phyloP scores from a whole-genome alignment of 805 yeast genomes.

The Hanseniaspora thailandica region DNA sequence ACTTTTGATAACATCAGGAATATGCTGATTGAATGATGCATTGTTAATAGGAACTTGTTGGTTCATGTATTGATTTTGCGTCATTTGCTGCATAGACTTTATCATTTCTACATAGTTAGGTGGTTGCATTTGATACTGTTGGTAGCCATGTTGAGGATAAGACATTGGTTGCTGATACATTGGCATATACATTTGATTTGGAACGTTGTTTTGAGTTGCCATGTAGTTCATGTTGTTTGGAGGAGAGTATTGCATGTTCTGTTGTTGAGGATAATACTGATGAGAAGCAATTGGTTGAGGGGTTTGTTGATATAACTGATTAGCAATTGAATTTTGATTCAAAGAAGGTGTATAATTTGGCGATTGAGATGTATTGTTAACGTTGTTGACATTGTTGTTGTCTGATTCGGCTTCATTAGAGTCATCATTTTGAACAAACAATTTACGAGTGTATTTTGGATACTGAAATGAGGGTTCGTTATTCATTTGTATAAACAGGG shows the following conservation, averaged over 20 bases:
- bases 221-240: not conserved
- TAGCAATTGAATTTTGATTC: slow-evolving; percentile 5
- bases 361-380: not conserved
- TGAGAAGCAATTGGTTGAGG: not conserved
- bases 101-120: slow-evolving; percentile 12
- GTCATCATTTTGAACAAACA: slow-evolving; percentile 12
- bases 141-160: not conserved
- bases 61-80: not conserved
- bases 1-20: too few relatives aligned
- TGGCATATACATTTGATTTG: not conserved
- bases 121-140: not conserved
- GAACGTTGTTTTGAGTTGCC: not conserved
- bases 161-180: slow-evolving; percentile 1
- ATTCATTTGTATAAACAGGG: not conserved
- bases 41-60: not conserved
- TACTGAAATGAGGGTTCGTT: slow-evolving; percentile 5
- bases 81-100: not conserved
- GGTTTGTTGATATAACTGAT: not conserved
- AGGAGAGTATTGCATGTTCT: not conserved
- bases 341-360: not conserved
- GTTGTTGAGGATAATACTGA: not conserved
- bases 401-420: not conserved
- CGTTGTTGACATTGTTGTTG: not conserved
- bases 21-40: not conserved
- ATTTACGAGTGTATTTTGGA: slow-evolving; percentile 14